Evolutionary conservation across 2,329 filamentous ascomycete species (phyloP).

Genomic region (Fusarium begoniae): DNA sequence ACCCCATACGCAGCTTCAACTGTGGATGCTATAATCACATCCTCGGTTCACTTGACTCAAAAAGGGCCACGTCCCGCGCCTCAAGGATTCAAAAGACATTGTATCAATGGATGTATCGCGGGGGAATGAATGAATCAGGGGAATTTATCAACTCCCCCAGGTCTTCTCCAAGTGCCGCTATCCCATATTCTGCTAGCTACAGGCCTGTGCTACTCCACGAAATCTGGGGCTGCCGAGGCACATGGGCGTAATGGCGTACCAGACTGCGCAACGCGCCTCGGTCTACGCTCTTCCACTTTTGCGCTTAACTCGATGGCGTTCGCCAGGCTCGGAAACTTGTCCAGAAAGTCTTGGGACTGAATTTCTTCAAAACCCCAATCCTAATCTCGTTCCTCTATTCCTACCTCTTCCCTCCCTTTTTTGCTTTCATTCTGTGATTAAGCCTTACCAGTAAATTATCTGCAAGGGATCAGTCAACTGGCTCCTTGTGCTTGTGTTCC

Average conservation of each 20-base stretch:
- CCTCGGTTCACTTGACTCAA: conserved; percentile 38
- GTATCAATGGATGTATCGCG: conserved; percentile 1
- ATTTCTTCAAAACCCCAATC: conserved; percentile 35
- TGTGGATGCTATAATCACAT: conserved; percentile 5
- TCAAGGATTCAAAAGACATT: not conserved
- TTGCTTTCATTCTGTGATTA: conserved; percentile 2
- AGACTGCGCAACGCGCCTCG: conserved; percentile 36
- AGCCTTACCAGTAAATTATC: not conserved
- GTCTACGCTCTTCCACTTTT: conserved; percentile 14
- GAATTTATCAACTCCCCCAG: not conserved
- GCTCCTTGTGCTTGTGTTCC: conserved; percentile 21
- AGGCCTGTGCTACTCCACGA: conserved; percentile 24
- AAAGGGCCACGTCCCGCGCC: conserved; percentile 21
- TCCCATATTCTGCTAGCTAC: conserved; percentile 21
- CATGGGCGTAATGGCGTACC: conserved; percentile 25
- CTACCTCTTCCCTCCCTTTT: not conserved
- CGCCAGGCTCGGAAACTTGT: conserved; percentile 6
- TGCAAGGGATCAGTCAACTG: not conserved
- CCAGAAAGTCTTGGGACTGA: not conserved
- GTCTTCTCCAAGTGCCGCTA: conserved; percentile 10
- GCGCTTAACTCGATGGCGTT: conserved; percentile 23
- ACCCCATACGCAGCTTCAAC: conserved; percentile 5
- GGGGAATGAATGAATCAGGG: not conserved
- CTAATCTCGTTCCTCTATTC: conserved; percentile 12
- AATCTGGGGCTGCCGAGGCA: conserved; percentile 46